Evolutionary conservation across 148 eudicot species (phyloP).

Genomic region (Gaultheria prostrata): DNA sequence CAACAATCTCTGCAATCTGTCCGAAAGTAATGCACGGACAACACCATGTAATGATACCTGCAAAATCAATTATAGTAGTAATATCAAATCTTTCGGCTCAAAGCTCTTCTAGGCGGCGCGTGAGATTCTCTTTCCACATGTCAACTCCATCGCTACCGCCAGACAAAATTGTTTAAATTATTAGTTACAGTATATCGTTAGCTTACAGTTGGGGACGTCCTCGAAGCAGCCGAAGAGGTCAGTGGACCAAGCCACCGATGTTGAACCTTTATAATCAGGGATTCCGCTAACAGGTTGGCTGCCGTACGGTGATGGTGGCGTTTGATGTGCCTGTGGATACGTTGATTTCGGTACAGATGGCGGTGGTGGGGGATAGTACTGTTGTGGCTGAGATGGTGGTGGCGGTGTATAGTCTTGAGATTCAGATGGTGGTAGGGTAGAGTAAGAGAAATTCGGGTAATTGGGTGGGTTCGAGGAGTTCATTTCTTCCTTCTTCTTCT

Average conservation of each 20-base stretch:
- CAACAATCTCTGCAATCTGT: conserved; percentile 6
- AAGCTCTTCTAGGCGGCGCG: not conserved
- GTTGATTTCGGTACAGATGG: too few species aligned
- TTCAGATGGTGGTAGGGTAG: not conserved
- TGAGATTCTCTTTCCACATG: not conserved
- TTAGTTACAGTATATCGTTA: too few species aligned
- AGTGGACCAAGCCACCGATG: not conserved
- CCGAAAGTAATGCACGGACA: conserved; percentile 16
- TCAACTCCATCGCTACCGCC: not conserved
- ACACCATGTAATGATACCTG: not conserved
- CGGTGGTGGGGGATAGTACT: too few species aligned
- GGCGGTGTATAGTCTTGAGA: not conserved
- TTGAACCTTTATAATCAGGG: too few species aligned
- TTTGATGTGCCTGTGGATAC: too few species aligned
- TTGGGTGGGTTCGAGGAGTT: too few species aligned
- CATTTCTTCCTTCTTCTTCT: too few species aligned
- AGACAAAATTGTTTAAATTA: too few species aligned
- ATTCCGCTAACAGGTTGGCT: too few species aligned
- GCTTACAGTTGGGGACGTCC: not conserved
- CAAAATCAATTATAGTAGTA: not conserved
- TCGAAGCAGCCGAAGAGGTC: conserved; percentile 10
- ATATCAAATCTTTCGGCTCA: not conserved
- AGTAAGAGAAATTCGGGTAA: too few species aligned
- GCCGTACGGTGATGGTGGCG: too few species aligned
- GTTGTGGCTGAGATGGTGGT: too few species aligned